Conservation (phyloP, 768 basidiomycete species). For the Asterophora parasitica region DNA sequence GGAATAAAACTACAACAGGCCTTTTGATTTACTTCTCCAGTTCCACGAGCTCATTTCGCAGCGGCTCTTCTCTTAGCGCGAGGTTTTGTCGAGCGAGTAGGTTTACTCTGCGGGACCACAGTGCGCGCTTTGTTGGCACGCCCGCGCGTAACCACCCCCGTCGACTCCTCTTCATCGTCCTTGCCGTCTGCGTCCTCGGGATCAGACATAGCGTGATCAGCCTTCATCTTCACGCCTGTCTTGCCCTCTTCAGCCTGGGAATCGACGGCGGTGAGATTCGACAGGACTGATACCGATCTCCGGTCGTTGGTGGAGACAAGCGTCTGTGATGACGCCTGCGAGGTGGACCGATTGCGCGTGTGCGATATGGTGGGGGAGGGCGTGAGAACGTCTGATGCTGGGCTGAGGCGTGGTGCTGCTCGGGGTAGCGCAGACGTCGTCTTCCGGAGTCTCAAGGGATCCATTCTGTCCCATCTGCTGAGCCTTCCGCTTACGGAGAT, state of each 20-base stretch:
- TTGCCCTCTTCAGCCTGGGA: constrained; percentile 3
- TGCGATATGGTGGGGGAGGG: constrained; percentile 18
- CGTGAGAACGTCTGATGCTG: constrained; percentile 11
- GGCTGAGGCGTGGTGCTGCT: constrained; percentile 5
- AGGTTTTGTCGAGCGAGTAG: constrained; percentile 4
- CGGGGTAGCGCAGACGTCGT: constrained; percentile 16
- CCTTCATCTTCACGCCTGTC: constrained; percentile 20
- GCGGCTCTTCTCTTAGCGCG: constrained; percentile 10
- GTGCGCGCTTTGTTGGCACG: constrained; percentile 21
- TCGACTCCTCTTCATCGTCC: constrained; percentile 20
- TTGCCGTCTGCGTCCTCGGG: constrained; percentile 11
- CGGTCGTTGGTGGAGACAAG: constrained; percentile 24
- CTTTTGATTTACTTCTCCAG: not conserved
- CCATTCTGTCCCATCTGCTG: constrained; percentile 22
- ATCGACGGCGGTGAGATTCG: constrained; percentile 33
- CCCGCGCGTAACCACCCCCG: constrained; percentile 36
- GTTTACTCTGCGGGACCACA: constrained; percentile 3
- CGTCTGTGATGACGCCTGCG: constrained; percentile 34
- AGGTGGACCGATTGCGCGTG: constrained; percentile 34
- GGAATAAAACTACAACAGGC: constrained; percentile 8
- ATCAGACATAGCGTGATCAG: constrained; percentile 9
- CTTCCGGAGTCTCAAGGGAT: constrained; percentile 18
- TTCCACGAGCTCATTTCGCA: constrained; percentile 5
- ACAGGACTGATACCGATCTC: constrained; percentile 36
- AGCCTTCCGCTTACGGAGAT: constrained; percentile 30